These are phyloP conservation scores for Theileria annulata DNA, from an alignment of 169 alveolate genomes.

Conservation along the genomic window DNA sequence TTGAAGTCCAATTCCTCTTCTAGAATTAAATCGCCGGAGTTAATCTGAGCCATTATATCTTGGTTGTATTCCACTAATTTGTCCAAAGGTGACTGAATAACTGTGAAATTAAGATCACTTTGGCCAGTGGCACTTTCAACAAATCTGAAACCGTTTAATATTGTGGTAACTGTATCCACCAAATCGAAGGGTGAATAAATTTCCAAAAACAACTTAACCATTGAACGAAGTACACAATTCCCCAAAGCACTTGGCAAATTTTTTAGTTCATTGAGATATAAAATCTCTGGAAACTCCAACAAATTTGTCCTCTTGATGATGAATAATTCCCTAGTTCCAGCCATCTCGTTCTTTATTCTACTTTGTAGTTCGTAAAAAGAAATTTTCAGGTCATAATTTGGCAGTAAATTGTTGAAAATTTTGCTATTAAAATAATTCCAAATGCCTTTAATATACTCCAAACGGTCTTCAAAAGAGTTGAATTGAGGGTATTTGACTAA, in stretches of 20 bases:
- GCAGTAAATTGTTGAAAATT: constrained; percentile 38
- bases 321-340: constrained; percentile 31
- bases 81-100: constrained; percentile 31
- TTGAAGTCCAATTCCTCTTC: constrained; percentile 8
- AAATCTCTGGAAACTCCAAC: constrained; percentile 45
- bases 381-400: constrained; percentile 26
- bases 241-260: constrained; percentile 36
- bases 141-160: constrained; percentile 32
- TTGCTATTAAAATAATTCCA: constrained; percentile 47
- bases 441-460: constrained; percentile 44
- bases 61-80: constrained; percentile 7
- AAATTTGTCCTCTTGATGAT: constrained; percentile 1
- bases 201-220: constrained; percentile 61
- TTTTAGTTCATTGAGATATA: constrained; percentile 42
- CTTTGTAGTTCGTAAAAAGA: background rate
- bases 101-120: constrained; percentile 28
- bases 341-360: too few species aligned
- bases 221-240: constrained; percentile 55
- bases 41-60: background rate
- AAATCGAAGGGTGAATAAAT: constrained; percentile 27
- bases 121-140: constrained; percentile 42
- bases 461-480: constrained; percentile 10
- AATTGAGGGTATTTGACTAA: background rate
- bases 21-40: background rate
- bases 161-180: constrained; percentile 28